These are phyloP conservation scores for Teratosphaeria destructans DNA, from an alignment of 2,329 filamentous ascomycete species.

Conservation along the genomic window DNA sequence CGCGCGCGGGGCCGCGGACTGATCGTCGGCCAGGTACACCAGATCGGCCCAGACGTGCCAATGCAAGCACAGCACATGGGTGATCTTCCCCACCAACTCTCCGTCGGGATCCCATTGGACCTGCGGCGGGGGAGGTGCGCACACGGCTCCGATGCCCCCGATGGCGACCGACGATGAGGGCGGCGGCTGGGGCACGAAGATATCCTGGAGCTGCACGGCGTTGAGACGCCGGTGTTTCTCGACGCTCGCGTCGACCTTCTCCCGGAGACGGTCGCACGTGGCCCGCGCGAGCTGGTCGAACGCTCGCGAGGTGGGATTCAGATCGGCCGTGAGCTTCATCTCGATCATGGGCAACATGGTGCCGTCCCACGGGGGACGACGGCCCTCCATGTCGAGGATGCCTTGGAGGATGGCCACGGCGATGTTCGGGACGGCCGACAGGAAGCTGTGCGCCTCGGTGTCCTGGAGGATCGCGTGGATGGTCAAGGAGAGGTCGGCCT, in stretches of 20 bases:
- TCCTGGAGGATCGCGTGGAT: conserved; percentile 31
- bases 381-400: conserved; percentile 26
- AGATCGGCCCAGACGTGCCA: conserved; percentile 81
- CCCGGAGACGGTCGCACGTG: conserved; percentile 26
- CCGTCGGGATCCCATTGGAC: conserved; percentile 19
- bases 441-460: not conserved
- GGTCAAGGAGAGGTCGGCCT: conserved; percentile 18
- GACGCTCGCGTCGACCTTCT: conserved; percentile 24
- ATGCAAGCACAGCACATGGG: conserved; percentile 75
- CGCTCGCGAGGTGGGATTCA: conserved; percentile 19
- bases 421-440: conserved; percentile 28
- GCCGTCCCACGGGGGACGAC: conserved; percentile 21
- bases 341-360: conserved; percentile 26
- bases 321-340: conserved; percentile 22
- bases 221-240: conserved; percentile 26
- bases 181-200: conserved; percentile 22
- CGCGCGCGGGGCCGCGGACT: not conserved
- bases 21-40: conserved; percentile 44
- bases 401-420: conserved; percentile 37
- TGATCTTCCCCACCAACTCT: conserved; percentile 65
- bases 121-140: conserved; percentile 9
- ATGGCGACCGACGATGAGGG: conserved; percentile 1
- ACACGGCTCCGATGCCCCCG: conserved; percentile 19
- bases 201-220: conserved; percentile 35
- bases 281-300: conserved; percentile 20